phyloP scores from a whole-genome alignment of 441 rosid genomes.

The Kokia cookei region DNA sequence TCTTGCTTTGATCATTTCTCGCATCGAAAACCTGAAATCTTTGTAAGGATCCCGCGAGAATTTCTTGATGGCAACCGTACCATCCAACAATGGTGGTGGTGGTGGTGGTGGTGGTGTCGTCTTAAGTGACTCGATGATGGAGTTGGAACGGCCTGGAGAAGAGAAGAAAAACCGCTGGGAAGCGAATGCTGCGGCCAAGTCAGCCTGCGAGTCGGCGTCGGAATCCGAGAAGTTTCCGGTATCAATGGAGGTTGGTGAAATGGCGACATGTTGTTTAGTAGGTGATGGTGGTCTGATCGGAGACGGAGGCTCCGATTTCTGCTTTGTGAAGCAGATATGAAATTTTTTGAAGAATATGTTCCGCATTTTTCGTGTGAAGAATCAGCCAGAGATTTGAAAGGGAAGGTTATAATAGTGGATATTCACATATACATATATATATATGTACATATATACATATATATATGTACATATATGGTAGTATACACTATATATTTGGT shows the following conservation, averaged over 20 bases:
- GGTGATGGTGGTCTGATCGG: slow-evolving; percentile 11
- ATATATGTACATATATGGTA: no score
- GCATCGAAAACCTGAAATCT: slow-evolving; percentile 75
- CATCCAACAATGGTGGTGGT: slow-evolving; percentile 9
- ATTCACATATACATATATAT: no score
- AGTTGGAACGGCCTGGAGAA: slow-evolving; percentile 87
- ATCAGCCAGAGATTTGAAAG: not conserved
- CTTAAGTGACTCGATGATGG: slow-evolving; percentile 55
- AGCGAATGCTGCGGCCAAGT: slow-evolving; percentile 62
- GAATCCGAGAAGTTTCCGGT: slow-evolving; percentile 5
- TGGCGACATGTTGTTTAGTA: slow-evolving; percentile 13
- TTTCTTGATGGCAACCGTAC: slow-evolving; percentile 54
- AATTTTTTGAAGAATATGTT: slow-evolving; percentile 52
- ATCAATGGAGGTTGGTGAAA: slow-evolving; percentile 7
- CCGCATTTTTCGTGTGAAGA: slow-evolving; percentile 23
- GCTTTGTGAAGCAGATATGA: slow-evolving; percentile 37
- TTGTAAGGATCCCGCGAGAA: slow-evolving; percentile 69
- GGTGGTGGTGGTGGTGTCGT: not conserved
- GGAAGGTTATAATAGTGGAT: no score
- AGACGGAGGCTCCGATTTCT: slow-evolving; percentile 29
- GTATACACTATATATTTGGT: no score
- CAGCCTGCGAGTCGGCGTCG: slow-evolving; percentile 41
- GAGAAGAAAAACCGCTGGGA: slow-evolving; percentile 90
- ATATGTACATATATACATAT: no score
- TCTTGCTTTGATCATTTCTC: slow-evolving; percentile 84